Base-by-base conservation (phyloP, 2,329 filamentous ascomycete species). In the Diaporthe sp. region DNA sequence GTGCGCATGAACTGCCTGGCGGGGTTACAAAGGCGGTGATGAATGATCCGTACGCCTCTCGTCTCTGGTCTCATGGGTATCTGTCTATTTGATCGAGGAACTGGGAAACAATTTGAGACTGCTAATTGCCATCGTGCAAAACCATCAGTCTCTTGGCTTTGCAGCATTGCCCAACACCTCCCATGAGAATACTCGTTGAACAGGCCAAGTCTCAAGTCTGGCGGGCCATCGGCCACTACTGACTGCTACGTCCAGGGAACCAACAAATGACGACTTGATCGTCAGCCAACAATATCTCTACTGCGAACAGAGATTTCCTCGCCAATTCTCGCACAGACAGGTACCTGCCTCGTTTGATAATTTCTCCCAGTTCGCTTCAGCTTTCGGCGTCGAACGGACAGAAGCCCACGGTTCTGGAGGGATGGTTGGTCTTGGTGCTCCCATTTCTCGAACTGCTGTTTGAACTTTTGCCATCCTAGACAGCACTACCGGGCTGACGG, bases 11-110 rank as follows among this genome's bases (percentile, higher is more conserved):
- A 55, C 61, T 67, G 67, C 73, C 61, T 71, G 73, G 75, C 73
- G 72, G 73, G 72, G 75, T 75, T 42, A 37, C 44, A 19, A 65
- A 55, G 58, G 71, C 71, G 71, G 60, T 74, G 75, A 68, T 74
- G 74, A 68, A 57, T 62, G n/a, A 70, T 39, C 10, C 65, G 15
- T 19, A 51, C 28, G 31, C 28, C 39, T 42, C 34, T 31, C 28
- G 49, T 10, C 65, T 46, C 34, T 55, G n/a, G 49, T 12, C 34
- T 22, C n/a, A 15, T 4, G 34, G n/a, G 49, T 39, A 13, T 19
- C n/a, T 39, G 8, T 19, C n/a, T 70, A 55, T 42, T 42, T 39
- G 46, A 68, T 31, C 7, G 13, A 53, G 46, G n/a, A 39, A 8
- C n/a, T 55, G 39, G 31, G n/a, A 22, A 55, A 42, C 10, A 19